Evolutionary conservation across 306 rosid species (phyloP), one percentile per base, ranked within the genome.

Genomic region (Ormosia emarginata): DNA sequence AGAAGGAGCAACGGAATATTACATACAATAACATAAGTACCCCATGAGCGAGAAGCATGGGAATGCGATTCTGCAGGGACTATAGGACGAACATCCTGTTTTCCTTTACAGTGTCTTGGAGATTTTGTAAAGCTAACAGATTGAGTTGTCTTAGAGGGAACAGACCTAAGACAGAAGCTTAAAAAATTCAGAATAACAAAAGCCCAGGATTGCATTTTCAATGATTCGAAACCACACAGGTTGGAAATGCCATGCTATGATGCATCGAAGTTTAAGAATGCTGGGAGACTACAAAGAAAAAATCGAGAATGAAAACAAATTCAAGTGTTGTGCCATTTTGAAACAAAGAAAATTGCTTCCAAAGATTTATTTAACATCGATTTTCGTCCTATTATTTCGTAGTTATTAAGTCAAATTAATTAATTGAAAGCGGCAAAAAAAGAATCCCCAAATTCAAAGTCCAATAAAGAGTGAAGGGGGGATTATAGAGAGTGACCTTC

Each of bases 1-100:
- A n/a, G 67, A 44, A 44, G 57, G 58, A 64, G 65, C 12, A 72
- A 44, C 65, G 67, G 67, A 78, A 78, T 1, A 46, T 2, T 46
- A 47, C 95, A 80, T 91, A 95, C 98, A 85, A 87, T 18, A 53
- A 77, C 55, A 85, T 84, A 91, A 77, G 87, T 17, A 80, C 75
- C 91, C 89, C 92, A 75, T 1, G 91, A 84, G 76, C 81, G 85
- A 84, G 95, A 78, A 81, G 78, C 68, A 52, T 77, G 85, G 4
- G 74, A 40, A 3, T 29, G 17, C 2, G 87, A 73, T 77, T 87
- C 88, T 37, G 78, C 47, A 37, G 85, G 43, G 43, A 53, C 46
- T 13, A 87, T 40, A 53, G 85, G 81, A 58, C 71, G 83, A 67
- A 65, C 39, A 64, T 62, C 86, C 41, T 79, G 71, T 63, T 78